Base-by-base conservation (phyloP, 257 asterid genomes). In the Solanum lycopersicoides region DNA sequence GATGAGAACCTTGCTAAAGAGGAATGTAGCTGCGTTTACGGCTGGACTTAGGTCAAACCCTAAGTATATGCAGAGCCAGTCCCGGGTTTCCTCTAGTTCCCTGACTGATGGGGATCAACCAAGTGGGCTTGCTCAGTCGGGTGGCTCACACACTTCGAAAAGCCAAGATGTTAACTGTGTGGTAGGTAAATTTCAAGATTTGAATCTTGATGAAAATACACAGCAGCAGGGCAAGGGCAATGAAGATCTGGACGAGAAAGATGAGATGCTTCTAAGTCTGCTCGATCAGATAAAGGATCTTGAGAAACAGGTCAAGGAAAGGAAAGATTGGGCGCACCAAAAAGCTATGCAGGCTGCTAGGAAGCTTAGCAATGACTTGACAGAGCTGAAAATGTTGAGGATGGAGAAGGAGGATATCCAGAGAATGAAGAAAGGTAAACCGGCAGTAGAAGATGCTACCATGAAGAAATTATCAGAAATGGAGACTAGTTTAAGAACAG, bases 291-390 rank as follows among this genome's bases (percentile, higher is more conserved):
- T 95, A 73, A 95, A 95, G 93, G 98, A 95, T 86, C 93, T 95
- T 20, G 98, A 97, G 93, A 93, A 90, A 68, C 96, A 95, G 89
- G 98, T 94, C 76, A 93, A 94, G 92, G 99, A 97, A 82, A 91
- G 96, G 28, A 95, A 95, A 89, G 99, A 95, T 39, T 95, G 99
- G 99, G 99, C 98, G 25, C 98, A 95, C 86, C 95, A 95, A 89
- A 97, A 95, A 91, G 98, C 99, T 6, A 93, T 97, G 96, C 98
- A 95, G 91, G 99, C 99, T 83, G 99, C 99, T 18, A 92, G 96
- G 83, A 97, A 94, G 95, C 95, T 97, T 69, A 93, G 98, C 86
- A 91, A 91, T 87, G 99, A 97, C 91, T 92, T 95, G 90, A 97
- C 96, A 3, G 99, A 97, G 89, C 95, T 97, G 79, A 95, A 95